Conservation (phyloP, 2,329 filamentous ascomycete species). For the Rhynchosporium agropyri region DNA sequence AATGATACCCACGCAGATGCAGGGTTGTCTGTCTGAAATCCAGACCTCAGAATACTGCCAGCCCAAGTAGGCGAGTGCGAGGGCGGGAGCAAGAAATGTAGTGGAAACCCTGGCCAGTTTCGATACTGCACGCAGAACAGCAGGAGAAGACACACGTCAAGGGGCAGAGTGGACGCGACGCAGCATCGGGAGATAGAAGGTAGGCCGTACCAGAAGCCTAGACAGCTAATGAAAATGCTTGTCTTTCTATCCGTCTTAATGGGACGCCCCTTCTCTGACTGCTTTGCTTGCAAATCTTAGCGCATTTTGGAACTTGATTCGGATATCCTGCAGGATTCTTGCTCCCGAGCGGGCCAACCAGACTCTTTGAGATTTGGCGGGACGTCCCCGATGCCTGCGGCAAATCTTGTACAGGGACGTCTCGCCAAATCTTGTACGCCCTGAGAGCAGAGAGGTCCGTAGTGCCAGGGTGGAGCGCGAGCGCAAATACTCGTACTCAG, state of each 20-base stretch:
- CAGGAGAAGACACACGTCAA: neutral
- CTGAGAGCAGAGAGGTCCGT: constrained; percentile 17
- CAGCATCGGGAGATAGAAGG: neutral
- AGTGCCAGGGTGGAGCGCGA: neutral
- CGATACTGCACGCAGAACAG: neutral
- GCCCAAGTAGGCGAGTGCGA: constrained; percentile 2
- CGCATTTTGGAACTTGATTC: constrained; percentile 1
- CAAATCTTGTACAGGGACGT: neutral
- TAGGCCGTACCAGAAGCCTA: neutral
- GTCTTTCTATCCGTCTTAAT: constrained; percentile 1
- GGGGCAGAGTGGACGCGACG: neutral
- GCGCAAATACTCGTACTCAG: neutral
- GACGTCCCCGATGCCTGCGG: constrained; percentile 14
- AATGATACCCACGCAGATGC: neutral
- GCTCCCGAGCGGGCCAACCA: constrained; percentile 20
- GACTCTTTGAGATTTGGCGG: neutral
- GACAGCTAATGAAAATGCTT: neutral
- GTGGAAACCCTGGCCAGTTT: neutral
- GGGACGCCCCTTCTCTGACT: neutral
- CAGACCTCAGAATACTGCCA: neutral
- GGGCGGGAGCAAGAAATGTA: too few relatives aligned
- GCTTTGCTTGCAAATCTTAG: neutral
- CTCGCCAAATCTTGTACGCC: constrained; percentile 8
- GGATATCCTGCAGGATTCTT: constrained; percentile 6
- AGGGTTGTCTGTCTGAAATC: neutral